Evolutionary conservation across 345 rosid species (phyloP).

Genomic region (Hevea brasiliensis): DNA sequence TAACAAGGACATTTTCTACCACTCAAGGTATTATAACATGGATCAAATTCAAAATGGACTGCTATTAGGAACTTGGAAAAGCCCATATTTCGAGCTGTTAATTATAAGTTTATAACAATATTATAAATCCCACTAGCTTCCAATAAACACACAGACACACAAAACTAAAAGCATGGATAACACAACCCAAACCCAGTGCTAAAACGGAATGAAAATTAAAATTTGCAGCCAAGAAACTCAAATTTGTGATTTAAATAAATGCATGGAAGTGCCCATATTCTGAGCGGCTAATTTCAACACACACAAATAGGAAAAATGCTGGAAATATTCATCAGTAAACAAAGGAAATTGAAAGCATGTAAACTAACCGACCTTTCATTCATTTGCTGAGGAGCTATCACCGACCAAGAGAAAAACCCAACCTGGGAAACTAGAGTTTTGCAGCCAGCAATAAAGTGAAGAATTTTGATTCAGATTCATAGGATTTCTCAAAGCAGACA

Average conservation of each 20-base stretch:
- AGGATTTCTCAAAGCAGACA: slow-evolving; percentile 18
- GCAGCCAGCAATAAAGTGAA: slow-evolving; percentile 11
- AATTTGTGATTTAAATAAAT: too few species aligned
- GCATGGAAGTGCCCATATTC: too few species aligned
- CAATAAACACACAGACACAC: neutral
- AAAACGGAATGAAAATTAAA: neutral
- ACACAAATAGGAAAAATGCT: too few species aligned
- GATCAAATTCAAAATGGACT: too few species aligned
- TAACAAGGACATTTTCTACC: too few species aligned
- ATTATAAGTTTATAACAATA: neutral
- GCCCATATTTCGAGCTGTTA: too few species aligned
- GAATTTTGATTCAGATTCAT: slow-evolving; percentile 18
- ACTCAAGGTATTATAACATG: too few species aligned
- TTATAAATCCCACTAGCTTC: neutral
- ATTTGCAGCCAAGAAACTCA: neutral
- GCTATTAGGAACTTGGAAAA: too few species aligned
- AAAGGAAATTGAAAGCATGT: too few species aligned
- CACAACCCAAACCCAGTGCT: neutral
- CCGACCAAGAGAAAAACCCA: slow-evolving; percentile 10
- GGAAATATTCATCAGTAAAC: too few species aligned
- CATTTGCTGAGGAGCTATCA: slow-evolving; percentile 3
- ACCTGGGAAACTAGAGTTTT: neutral
- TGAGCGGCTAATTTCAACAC: too few species aligned
- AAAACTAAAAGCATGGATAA: too few species aligned
- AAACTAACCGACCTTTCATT: slow-evolving; percentile 34